Percentiles rank a stretch among this genome's conserved stretches.
These are phyloP conservation scores for Penicillium canariense DNA, from an alignment of 495 filamentous ascomycete genomes.

Conservation along the genomic window DNA sequence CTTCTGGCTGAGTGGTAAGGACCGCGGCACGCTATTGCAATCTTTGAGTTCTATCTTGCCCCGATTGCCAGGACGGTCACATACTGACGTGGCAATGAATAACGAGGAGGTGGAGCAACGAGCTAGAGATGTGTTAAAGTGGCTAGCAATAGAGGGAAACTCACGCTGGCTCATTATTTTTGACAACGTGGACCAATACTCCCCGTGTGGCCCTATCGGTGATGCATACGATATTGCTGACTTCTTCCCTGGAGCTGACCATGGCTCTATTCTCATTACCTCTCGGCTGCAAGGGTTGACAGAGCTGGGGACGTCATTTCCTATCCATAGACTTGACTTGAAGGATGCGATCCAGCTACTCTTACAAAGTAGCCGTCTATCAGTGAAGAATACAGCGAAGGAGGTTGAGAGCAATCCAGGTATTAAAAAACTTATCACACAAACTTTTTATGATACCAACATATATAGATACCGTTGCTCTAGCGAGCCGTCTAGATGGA, in stretches of 20 bases:
- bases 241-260: conserved; percentile 35
- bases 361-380: conserved; percentile 18
- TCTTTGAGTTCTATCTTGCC: conserved; percentile 23
- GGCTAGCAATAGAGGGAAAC: conserved; percentile 30
- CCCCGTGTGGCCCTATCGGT: conserved; percentile 13
- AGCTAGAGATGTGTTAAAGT: conserved; percentile 21
- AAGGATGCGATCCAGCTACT: conserved; percentile 24
- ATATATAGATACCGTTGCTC: conserved; percentile 21
- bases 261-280: conserved; percentile 43
- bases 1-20: conserved; percentile 33
- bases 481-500: conserved; percentile 33
- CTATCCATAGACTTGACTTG: conserved; percentile 20
- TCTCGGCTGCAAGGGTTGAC: conserved; percentile 33
- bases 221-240: conserved; percentile 31
- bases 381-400: not conserved
- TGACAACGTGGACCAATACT: conserved; percentile 43
- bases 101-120: conserved; percentile 17
- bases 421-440: not conserved
- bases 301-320: conserved; percentile 28
- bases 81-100: conserved; percentile 7
- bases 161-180: conserved; percentile 39
- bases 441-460: conserved; percentile 16
- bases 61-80: conserved; percentile 15
- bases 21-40: conserved; percentile 18
- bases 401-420: conserved; percentile 14